Percentiles rank a stretch among this genome's conserved stretches.
Conservation (phyloP, 2,329 filamentous ascomycete species). For the Colletotrichum salicis region DNA sequence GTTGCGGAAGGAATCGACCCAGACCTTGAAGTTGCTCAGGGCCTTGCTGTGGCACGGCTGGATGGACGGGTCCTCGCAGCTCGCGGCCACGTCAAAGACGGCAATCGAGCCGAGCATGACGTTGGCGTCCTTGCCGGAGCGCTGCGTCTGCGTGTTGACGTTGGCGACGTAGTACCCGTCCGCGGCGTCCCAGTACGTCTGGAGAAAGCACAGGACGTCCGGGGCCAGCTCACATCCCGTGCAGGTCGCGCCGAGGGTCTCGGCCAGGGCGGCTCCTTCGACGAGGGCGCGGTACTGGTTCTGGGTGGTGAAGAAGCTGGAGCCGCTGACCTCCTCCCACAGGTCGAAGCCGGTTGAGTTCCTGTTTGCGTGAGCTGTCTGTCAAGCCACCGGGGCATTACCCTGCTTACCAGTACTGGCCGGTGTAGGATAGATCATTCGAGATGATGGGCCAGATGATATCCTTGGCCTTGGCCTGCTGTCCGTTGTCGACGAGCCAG, state of each 20-base stretch:
- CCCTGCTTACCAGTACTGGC: slow-evolving; percentile 55
- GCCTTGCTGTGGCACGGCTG: slow-evolving; percentile 64
- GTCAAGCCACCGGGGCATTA: neutral
- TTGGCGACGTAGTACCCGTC: slow-evolving; percentile 62
- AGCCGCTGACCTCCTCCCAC: slow-evolving; percentile 69
- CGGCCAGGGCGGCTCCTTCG: slow-evolving; percentile 63
- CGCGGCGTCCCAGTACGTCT: slow-evolving; percentile 68
- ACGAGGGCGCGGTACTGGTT: slow-evolving; percentile 62
- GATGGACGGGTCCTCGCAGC: slow-evolving; percentile 64
- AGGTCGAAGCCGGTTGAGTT: slow-evolving; percentile 68
- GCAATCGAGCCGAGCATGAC: slow-evolving; percentile 59
- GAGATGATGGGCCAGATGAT: slow-evolving; percentile 65
- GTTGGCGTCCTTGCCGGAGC: slow-evolving; percentile 67
- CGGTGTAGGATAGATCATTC: slow-evolving; percentile 67
- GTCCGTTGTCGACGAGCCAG: slow-evolving; percentile 59
- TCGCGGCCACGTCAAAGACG: slow-evolving; percentile 61
- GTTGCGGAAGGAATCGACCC: slow-evolving; percentile 64
- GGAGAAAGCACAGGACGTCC: slow-evolving; percentile 63
- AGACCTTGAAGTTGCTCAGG: slow-evolving; percentile 66
- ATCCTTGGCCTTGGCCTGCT: slow-evolving; percentile 50
- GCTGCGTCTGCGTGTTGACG: slow-evolving; percentile 55
- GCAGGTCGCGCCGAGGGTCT: slow-evolving; percentile 59
- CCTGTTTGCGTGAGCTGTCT: slow-evolving; percentile 38
- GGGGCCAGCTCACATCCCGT: slow-evolving; percentile 61
- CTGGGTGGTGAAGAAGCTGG: slow-evolving; percentile 68